Conservation (phyloP, 352 stramenopile genomes). For the Saprolegnia parasitica region DNA sequence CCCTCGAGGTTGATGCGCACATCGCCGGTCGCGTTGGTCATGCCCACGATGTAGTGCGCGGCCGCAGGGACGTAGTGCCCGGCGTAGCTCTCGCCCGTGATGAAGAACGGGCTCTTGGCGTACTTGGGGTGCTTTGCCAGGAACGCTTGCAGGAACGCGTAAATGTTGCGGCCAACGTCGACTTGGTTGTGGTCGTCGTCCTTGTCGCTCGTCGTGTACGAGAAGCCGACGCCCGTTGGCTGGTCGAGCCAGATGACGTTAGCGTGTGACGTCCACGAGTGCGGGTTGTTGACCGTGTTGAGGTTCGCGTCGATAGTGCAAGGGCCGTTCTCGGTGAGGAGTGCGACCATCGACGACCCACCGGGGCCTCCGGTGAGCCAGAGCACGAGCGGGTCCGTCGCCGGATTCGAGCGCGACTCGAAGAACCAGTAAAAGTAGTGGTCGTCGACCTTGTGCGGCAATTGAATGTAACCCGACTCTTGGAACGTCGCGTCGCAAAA, state of each 20-base stretch:
- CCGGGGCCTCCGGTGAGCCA: constrained; percentile 62
- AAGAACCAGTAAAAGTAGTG: constrained; percentile 71
- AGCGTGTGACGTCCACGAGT: constrained; percentile 57
- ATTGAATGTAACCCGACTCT: constrained; percentile 44
- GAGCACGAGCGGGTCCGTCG: constrained; percentile 51
- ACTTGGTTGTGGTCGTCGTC: constrained; percentile 48
- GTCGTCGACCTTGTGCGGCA: constrained; percentile 50
- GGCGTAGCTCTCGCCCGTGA: constrained; percentile 64
- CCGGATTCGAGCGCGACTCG: constrained; percentile 37
- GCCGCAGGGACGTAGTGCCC: constrained; percentile 59
- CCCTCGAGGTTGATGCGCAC: constrained; percentile 64
- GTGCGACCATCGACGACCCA: constrained; percentile 51
- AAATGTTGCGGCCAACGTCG: constrained; percentile 58
- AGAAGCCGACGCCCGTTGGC: constrained; percentile 52
- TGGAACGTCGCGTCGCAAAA: constrained; percentile 30
- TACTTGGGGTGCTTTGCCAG: constrained; percentile 51
- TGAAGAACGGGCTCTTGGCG: constrained; percentile 48
- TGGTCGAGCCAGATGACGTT: constrained; percentile 74
- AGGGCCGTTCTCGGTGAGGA: constrained; percentile 61
- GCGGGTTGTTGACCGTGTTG: constrained; percentile 40
- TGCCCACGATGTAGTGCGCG: constrained; percentile 53
- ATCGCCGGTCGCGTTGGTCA: constrained; percentile 31
- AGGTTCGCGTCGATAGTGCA: constrained; percentile 46
- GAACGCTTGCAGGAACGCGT: constrained; percentile 62
- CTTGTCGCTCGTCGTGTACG: constrained; percentile 35